Conservation (phyloP, 495 filamentous ascomycete species). For the Coniosporium apollinis region DNA sequence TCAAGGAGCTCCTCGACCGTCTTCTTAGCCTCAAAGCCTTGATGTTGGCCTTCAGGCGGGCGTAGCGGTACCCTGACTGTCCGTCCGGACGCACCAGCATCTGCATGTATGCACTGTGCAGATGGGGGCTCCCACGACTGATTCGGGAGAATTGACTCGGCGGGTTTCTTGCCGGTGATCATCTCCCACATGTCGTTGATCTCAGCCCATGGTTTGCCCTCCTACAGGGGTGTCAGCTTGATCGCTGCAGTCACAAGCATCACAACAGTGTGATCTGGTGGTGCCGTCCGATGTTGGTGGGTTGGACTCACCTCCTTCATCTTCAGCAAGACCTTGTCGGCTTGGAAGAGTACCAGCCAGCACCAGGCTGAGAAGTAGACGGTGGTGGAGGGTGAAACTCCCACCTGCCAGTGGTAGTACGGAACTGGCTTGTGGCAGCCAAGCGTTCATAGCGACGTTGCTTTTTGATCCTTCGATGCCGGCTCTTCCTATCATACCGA, state of each 20-base stretch:
- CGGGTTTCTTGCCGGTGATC: constrained; percentile 1
- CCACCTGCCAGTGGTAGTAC: too few relatives aligned
- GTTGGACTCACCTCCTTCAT: neutral
- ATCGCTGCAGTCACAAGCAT: neutral
- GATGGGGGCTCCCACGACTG: too few relatives aligned
- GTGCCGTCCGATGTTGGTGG: too few relatives aligned
- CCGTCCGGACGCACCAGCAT: too few relatives aligned
- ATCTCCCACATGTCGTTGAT: constrained; percentile 1
- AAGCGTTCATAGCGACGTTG: constrained; percentile 24
- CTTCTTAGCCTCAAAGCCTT: constrained; percentile 1
- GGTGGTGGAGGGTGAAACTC: too few relatives aligned
- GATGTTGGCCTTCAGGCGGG: constrained; percentile 6
- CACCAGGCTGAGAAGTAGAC: too few relatives aligned
- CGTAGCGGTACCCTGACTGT: too few relatives aligned
- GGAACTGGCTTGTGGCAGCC: constrained; percentile 19
- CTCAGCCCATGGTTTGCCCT: constrained; percentile 4
- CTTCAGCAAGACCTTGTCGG: neutral
- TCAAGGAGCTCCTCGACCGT: constrained; percentile 4
- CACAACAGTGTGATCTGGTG: neutral
- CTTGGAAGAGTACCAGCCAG: neutral
- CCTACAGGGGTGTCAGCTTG: too few relatives aligned
- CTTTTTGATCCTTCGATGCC: constrained; percentile 30
- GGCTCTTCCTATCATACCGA: constrained; percentile 40
- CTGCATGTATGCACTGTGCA: too few relatives aligned
- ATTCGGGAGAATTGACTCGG: constrained; percentile 3